phyloP scores from a whole-genome alignment of 1,284 basidiomycete genomes.

The Thecaphora thlaspeos region DNA sequence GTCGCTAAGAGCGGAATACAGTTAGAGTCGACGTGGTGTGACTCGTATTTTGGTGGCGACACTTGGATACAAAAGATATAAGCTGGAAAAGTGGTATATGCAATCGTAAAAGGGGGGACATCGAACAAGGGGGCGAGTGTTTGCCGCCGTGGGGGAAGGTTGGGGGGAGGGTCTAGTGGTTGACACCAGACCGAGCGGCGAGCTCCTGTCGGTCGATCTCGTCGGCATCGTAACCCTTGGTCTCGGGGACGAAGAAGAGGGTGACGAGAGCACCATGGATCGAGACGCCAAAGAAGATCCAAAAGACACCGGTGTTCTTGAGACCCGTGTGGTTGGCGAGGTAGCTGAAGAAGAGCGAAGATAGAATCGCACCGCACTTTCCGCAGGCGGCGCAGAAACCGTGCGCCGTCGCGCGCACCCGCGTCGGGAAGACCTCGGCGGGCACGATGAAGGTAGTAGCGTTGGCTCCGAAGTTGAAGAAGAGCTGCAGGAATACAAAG shows the following conservation, averaged over 20 bases:
- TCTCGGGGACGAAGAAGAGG: constrained; percentile 44
- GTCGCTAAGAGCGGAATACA: too few relatives aligned
- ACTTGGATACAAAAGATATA: too few relatives aligned
- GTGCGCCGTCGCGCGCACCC: constrained; percentile 63
- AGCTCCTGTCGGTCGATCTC: constrained; percentile 49
- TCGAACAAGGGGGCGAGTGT: neutral
- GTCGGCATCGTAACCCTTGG: constrained; percentile 50
- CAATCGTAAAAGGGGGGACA: neutral
- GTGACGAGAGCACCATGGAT: constrained; percentile 43
- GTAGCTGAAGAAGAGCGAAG: constrained; percentile 56
- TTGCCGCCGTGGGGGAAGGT: too few relatives aligned
- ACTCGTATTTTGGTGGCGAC: too few relatives aligned
- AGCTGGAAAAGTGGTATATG: too few relatives aligned
- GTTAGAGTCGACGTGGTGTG: too few relatives aligned
- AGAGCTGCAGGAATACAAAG: constrained; percentile 68
- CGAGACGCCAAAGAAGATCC: constrained; percentile 53
- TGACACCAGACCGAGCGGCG: constrained; percentile 31
- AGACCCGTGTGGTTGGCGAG: constrained; percentile 26
- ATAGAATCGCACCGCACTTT: constrained; percentile 62
- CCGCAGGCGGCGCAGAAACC: constrained; percentile 61
- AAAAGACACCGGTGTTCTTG: constrained; percentile 45
- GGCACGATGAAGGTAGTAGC: constrained; percentile 78
- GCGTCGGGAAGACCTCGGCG: constrained; percentile 74
- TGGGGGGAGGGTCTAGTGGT: too few relatives aligned
- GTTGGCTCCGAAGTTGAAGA: constrained; percentile 67